These are phyloP conservation scores for Nectriaceae sp. DNA, from an alignment of 2,329 filamentous ascomycete genomes.

Conservation along the genomic window DNA sequence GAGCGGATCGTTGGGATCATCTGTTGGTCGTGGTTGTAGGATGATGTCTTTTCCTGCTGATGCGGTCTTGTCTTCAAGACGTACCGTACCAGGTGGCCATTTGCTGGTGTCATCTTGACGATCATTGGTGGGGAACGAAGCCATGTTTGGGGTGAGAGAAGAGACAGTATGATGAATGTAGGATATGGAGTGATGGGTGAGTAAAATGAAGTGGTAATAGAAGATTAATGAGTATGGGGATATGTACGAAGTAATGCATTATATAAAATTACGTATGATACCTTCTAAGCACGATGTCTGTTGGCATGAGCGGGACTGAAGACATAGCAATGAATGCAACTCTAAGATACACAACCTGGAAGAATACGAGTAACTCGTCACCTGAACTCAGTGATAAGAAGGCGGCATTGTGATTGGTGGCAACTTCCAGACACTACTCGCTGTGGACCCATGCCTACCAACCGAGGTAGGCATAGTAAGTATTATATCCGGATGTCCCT, in stretches of 20 bases:
- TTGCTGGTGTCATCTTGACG: neutral
- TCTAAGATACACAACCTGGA: neutral
- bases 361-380: neutral
- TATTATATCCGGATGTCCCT: neutral
- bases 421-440: slow-evolving; percentile 1
- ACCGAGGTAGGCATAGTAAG: neutral
- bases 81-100: slow-evolving; percentile 6
- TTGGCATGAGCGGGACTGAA: neutral
- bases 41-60: neutral
- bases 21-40: slow-evolving; percentile 1
- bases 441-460: neutral
- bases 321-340: neutral
- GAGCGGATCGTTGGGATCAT: slow-evolving; percentile 5
- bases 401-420: neutral
- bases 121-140: neutral
- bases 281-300: neutral
- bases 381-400: neutral
- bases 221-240: too few species aligned
- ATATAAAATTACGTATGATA: too few species aligned
- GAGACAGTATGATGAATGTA: neutral
- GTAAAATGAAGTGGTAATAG: neutral
- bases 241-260: too few species aligned
- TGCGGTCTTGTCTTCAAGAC: neutral
- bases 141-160: neutral
- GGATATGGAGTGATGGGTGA: neutral